A percentile compares a stretch with the other conserved stretches of the same genome.
Conservation (phyloP, 768 basidiomycete genomes). For the Rhodotorula toruloides region DNA sequence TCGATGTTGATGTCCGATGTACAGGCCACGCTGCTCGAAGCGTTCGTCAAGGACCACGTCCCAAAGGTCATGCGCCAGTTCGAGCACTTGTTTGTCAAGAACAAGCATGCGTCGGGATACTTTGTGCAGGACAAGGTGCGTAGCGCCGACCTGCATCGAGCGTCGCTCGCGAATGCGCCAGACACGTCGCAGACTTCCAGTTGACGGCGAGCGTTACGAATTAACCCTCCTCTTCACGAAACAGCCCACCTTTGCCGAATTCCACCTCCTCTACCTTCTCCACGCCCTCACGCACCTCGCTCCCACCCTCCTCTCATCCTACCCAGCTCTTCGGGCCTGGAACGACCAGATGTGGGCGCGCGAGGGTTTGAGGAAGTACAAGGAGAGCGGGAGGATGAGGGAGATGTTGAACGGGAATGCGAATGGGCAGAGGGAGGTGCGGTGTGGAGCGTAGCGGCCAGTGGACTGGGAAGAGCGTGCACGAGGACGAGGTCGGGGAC, state of each 20-base stretch:
- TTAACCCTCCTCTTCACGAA: too few species aligned
- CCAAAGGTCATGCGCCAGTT: constrained; percentile 9
- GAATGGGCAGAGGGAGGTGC: neutral
- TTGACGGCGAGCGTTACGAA: too few species aligned
- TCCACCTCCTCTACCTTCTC: constrained; percentile 17
- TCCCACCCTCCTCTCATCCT: constrained; percentile 4
- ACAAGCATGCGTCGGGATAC: neutral
- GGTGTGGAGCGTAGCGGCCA: neutral
- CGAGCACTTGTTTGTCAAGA: constrained; percentile 10
- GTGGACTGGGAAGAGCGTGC: neutral
- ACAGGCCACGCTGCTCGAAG: constrained; percentile 2
- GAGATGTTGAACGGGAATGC: neutral
- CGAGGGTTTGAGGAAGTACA: neutral
- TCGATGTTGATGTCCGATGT: too few species aligned
- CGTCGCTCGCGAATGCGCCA: neutral
- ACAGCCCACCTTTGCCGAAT: constrained; percentile 28
- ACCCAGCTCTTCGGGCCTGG: constrained; percentile 5
- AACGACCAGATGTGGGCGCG: neutral
- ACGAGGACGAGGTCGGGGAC: neutral
- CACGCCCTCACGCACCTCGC: constrained; percentile 9
- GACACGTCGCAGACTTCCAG: too few species aligned
- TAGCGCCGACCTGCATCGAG: too few species aligned
- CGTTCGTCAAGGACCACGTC: neutral
- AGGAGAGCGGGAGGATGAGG: neutral
- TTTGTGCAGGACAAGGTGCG: constrained; percentile 7